These are phyloP conservation scores for Yamadazyma conglobata DNA, from an alignment of 1,139 yeast genomes.

Conservation along the genomic window DNA sequence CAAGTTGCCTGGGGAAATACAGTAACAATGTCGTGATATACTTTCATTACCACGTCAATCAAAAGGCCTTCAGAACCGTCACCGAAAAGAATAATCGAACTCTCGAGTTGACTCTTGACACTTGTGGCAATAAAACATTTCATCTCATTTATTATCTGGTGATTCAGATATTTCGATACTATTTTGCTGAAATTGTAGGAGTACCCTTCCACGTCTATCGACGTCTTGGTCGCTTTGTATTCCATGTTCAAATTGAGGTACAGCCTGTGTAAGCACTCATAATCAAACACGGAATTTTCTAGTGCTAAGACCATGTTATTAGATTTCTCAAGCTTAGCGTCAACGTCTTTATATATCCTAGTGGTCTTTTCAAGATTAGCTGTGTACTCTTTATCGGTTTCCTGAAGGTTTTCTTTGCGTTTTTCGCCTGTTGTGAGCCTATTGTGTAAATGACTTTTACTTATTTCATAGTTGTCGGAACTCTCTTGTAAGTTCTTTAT, in stretches of 20 bases:
- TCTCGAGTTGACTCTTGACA: slow-evolving; percentile 3
- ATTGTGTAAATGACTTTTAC: slow-evolving; percentile 7
- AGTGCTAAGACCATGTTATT: slow-evolving; percentile 35
- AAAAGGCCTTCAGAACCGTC: slow-evolving; percentile 6
- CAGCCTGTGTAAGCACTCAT: slow-evolving; percentile 26
- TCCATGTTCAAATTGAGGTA: slow-evolving; percentile 5
- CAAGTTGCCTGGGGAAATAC: slow-evolving; percentile 12
- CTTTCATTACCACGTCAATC: slow-evolving; percentile 7
- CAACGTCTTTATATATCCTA: slow-evolving; percentile 11
- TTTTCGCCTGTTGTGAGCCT: slow-evolving; percentile 10
- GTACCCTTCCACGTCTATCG: slow-evolving; percentile 5
- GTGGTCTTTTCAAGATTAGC: slow-evolving; percentile 8
- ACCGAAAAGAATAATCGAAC: slow-evolving; percentile 12
- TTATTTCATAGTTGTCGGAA: slow-evolving; percentile 6
- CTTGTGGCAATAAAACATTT: slow-evolving; percentile 9
- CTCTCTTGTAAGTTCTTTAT: slow-evolving; percentile 4
- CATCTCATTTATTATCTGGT: slow-evolving; percentile 10
- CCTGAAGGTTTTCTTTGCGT: slow-evolving; percentile 10
- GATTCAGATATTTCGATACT: slow-evolving; percentile 7
- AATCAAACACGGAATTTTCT: slow-evolving; percentile 53
- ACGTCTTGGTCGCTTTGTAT: not conserved
- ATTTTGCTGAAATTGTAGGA: slow-evolving; percentile 21
- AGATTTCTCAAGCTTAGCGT: slow-evolving; percentile 20
- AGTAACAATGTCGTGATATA: slow-evolving; percentile 5
- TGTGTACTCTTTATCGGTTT: slow-evolving; percentile 7